Percentiles rank a stretch among this genome's conserved stretches.
phyloP scores from a whole-genome alignment of 192 early-diverging fungal genomes.

The Backusella morwellensis region DNA sequence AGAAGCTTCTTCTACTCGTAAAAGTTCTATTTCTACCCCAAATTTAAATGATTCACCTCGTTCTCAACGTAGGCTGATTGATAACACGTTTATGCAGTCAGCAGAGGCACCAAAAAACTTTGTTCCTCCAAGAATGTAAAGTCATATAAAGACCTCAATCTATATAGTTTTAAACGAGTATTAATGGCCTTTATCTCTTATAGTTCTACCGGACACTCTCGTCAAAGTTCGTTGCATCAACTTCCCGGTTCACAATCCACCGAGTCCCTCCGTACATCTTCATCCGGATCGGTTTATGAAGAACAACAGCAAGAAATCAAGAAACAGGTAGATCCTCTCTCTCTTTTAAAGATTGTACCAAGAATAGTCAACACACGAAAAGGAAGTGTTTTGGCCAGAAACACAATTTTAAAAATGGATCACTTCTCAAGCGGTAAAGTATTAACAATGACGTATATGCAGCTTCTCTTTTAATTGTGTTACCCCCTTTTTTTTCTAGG shows the following conservation, averaged over 20 bases:
- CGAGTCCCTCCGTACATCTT: not conserved
- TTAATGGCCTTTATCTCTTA: not conserved
- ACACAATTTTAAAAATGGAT: slow-evolving; percentile 58
- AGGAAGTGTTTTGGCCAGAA: slow-evolving; percentile 56
- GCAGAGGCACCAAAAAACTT: not conserved
- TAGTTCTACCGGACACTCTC: not conserved
- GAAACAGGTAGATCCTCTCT: not conserved
- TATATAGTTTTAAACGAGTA: no score
- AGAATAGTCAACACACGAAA: slow-evolving; percentile 42
- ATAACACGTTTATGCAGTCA: not conserved
- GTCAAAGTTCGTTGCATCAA: not conserved
- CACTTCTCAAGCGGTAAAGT: slow-evolving; percentile 46
- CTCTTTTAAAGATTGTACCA: slow-evolving; percentile 6
- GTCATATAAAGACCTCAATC: not conserved
- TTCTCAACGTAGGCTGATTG: slow-evolving; percentile 4
- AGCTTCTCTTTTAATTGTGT: not conserved
- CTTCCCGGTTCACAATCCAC: not conserved
- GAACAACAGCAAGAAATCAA: not conserved
- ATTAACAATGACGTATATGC: slow-evolving; percentile 2
- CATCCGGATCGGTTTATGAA: not conserved
- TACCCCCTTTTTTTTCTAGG: slow-evolving; percentile 9
- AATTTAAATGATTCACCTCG: slow-evolving; percentile 15
- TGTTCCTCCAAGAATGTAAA: slow-evolving; percentile 14
- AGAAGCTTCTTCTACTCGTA: slow-evolving; percentile 12
- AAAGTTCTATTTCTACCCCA: not conserved